Conservation (phyloP, 108 stramenopile genomes). For the Cafeteria roenbergensis region DNA sequence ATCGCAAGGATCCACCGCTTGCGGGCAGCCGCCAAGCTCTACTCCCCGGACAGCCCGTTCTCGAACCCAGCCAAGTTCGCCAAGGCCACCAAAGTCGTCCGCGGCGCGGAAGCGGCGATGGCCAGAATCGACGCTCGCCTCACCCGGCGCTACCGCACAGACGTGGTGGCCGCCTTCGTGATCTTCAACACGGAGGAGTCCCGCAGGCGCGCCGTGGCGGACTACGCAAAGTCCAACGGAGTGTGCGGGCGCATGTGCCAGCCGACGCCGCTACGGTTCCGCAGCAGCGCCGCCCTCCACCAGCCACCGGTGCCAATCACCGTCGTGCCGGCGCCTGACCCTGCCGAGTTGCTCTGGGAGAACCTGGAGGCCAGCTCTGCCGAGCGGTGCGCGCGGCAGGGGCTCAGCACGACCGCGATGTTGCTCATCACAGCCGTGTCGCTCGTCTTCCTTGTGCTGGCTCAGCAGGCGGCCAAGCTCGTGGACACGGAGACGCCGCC, state of each 20-base stretch:
- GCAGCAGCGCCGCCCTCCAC: too few species aligned
- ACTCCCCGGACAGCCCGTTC: background rate
- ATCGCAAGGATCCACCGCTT: background rate
- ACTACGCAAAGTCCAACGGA: background rate
- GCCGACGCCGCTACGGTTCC: background rate
- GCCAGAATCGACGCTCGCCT: background rate
- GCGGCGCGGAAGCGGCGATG: too few species aligned
- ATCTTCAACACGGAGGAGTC: slow-evolving; percentile 6
- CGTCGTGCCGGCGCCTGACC: background rate
- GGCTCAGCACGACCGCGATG: background rate
- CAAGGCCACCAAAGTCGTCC: too few species aligned
- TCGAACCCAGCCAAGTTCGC: background rate
- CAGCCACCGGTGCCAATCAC: background rate
- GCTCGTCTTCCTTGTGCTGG: background rate
- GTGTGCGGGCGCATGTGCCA: background rate
- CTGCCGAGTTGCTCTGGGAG: background rate
- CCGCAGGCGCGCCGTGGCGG: background rate
- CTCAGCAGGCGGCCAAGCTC: background rate
- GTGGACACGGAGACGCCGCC: background rate
- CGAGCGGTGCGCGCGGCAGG: background rate
- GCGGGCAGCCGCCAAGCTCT: background rate
- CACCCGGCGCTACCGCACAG: background rate
- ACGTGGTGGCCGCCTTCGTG: slow-evolving; percentile 1
- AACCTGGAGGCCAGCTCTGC: background rate
- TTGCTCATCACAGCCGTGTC: background rate